phyloP scores from a whole-genome alignment of 1,284 basidiomycete species.

The Gomphus sp. region DNA sequence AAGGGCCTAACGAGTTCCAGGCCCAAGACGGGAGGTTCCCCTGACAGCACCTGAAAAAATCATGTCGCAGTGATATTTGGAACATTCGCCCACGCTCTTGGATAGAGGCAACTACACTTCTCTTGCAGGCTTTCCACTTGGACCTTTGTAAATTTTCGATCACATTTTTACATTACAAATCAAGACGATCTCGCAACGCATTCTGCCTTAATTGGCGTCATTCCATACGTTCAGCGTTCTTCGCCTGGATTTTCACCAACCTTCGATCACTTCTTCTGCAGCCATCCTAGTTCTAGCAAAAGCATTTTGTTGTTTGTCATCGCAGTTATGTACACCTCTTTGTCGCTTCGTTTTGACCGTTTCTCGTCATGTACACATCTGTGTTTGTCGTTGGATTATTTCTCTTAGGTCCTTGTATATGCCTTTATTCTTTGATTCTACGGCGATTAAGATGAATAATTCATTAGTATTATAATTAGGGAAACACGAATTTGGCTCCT shows the following conservation, averaged over 20 bases:
- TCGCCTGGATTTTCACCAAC: background rate
- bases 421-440: no score
- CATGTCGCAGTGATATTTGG: background rate
- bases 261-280: background rate
- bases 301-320: background rate
- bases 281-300: background rate
- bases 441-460: no score
- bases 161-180: no score
- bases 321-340: constrained; percentile 2
- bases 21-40: background rate
- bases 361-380: background rate
- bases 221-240: background rate
- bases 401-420: background rate
- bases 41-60: background rate
- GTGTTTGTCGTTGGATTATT: background rate
- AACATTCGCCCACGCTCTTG: background rate
- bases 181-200: no score
- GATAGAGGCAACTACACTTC: background rate
- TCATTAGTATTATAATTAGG: no score
- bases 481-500: no score
- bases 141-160: background rate
- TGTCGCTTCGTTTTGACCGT: constrained; percentile 1
- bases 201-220: background rate
- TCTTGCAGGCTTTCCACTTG: background rate
- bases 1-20: background rate